Conservation (phyloP, 371 early-diverging fungal genomes). For the Mortierella sp. region DNA sequence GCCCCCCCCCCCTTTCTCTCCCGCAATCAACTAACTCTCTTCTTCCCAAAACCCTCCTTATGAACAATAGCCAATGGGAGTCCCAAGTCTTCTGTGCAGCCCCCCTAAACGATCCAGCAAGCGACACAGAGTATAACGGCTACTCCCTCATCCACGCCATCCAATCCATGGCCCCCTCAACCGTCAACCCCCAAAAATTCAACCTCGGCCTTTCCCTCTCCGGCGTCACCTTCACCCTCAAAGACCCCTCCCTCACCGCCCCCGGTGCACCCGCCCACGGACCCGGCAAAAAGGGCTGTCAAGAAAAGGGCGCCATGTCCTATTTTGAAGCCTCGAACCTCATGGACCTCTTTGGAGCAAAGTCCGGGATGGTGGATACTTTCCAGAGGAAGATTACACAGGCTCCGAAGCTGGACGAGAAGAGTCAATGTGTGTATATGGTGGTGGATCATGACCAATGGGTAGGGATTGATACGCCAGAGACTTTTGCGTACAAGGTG, state of each 20-base stretch:
- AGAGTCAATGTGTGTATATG: constrained; percentile 53
- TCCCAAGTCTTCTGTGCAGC: constrained; percentile 53
- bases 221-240: constrained; percentile 53
- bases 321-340: constrained; percentile 47
- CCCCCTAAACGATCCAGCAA: constrained; percentile 40
- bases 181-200: constrained; percentile 45
- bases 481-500: constrained; percentile 47
- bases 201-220: constrained; percentile 53
- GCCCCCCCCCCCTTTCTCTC: not conserved
- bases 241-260: constrained; percentile 26
- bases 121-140: constrained; percentile 40
- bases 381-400: constrained; percentile 37
- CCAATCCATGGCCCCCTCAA: constrained; percentile 45
- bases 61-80: constrained; percentile 42
- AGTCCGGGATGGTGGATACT: constrained; percentile 6
- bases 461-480: constrained; percentile 49
- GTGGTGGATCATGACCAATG: constrained; percentile 49
- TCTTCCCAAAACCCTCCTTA: not conserved
- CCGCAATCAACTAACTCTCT: not conserved
- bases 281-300: constrained; percentile 42
- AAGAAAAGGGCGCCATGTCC: constrained; percentile 55
- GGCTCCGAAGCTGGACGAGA: constrained; percentile 32
- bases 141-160: constrained; percentile 49
- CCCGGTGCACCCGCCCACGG: constrained; percentile 49
- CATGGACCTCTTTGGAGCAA: constrained; percentile 19